Conservation (phyloP, 768 basidiomycete species). For the Lyophyllum decastes region DNA sequence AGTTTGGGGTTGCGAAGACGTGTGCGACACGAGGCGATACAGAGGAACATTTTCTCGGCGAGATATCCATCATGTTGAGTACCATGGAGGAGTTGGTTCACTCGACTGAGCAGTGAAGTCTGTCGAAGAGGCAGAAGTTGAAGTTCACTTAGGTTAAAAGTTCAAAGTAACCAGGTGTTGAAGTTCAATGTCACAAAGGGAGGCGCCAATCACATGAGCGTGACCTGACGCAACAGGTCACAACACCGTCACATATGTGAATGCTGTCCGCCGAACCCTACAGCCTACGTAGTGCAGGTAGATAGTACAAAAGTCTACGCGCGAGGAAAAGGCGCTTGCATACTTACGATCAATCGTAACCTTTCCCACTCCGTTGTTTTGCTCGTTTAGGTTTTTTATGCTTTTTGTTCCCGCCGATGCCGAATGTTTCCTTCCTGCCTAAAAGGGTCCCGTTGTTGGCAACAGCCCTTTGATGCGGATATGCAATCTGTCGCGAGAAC, state of each 20-base stretch:
- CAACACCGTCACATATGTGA: not conserved
- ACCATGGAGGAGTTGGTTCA: not conserved
- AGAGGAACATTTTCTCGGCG: not conserved
- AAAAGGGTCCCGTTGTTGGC: constrained; percentile 78
- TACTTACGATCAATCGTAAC: constrained; percentile 60
- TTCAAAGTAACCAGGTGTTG: no score
- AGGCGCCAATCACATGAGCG: not conserved
- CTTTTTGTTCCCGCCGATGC: constrained; percentile 71
- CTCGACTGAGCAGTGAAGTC: not conserved
- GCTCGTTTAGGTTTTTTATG: constrained; percentile 80
- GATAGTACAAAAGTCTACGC: not conserved
- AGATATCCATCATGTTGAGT: not conserved
- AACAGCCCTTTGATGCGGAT: constrained; percentile 84
- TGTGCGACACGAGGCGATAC: not conserved
- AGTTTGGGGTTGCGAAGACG: not conserved
- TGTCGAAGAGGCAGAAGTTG: not conserved
- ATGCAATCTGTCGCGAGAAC: constrained; percentile 65
- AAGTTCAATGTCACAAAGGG: not conserved
- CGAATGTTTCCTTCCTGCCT: constrained; percentile 35
- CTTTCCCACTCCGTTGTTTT: constrained; percentile 91
- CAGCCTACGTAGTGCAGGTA: not conserved
- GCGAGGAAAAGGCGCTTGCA: not conserved
- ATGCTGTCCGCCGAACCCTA: not conserved
- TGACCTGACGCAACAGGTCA: not conserved
- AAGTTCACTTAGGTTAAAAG: not conserved